These are phyloP conservation scores for Selaginella tamariscina DNA, from an alignment of 75 land plant species.

Conservation along the genomic window DNA sequence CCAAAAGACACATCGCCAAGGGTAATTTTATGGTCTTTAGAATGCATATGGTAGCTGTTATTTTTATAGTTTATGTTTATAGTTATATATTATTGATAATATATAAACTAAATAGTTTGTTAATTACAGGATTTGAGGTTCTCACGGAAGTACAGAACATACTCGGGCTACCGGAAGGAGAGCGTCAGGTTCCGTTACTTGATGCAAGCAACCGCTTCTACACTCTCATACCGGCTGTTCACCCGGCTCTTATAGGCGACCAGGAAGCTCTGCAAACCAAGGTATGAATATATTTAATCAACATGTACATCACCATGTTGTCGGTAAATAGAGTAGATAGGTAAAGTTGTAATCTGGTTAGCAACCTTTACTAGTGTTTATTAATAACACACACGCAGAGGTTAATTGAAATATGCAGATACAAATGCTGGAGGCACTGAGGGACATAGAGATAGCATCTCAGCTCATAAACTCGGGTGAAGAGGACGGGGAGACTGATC, in stretches of 20 bases:
- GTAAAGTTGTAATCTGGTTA: background rate
- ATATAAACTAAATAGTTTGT: too few species aligned
- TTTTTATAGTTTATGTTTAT: too few species aligned
- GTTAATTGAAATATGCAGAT: slow-evolving; percentile 31
- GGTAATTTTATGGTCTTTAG: slow-evolving; percentile 32
- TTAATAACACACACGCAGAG: background rate
- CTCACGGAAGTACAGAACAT: slow-evolving; percentile 85
- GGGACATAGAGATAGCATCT: slow-evolving; percentile 95
- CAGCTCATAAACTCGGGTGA: slow-evolving; percentile 63
- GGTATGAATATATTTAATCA: too few species aligned
- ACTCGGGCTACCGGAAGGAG: slow-evolving; percentile 22
- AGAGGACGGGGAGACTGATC: slow-evolving; percentile 44
- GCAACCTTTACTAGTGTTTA: background rate
- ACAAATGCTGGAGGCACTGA: slow-evolving; percentile 90
- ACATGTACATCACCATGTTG: background rate
- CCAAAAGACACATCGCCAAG: slow-evolving; percentile 74
- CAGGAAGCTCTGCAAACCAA: slow-evolving; percentile 67
- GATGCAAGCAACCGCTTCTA: slow-evolving; percentile 96
- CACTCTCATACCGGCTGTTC: slow-evolving; percentile 87
- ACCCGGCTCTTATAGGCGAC: slow-evolving; percentile 71
- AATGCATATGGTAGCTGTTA: too few species aligned
- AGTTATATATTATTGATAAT: too few species aligned
- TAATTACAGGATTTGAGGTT: slow-evolving; percentile 66
- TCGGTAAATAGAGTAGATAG: background rate
- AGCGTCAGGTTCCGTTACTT: slow-evolving; percentile 48